phyloP scores from a whole-genome alignment of 345 rosid species.

The Mercurialis annua region DNA sequence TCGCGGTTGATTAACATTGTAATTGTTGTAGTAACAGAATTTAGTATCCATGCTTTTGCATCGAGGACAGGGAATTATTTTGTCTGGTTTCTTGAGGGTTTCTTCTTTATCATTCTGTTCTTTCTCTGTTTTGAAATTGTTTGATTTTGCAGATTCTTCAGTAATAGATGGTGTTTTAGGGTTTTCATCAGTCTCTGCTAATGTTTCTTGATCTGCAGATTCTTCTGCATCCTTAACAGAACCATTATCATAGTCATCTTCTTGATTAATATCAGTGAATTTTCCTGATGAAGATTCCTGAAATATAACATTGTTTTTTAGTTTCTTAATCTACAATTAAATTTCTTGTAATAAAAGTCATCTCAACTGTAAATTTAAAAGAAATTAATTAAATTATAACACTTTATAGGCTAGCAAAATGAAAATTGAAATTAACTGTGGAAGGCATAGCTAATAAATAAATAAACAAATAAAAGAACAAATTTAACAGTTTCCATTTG shows the following conservation, averaged over 20 bases:
- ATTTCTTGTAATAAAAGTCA: neutral
- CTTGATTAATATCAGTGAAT: slow-evolving; percentile 16
- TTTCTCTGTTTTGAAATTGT: slow-evolving; percentile 37
- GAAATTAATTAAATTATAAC: neutral
- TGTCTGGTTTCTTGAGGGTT: slow-evolving; percentile 36
- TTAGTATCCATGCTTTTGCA: slow-evolving; percentile 34
- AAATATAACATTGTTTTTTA: slow-evolving; percentile 17
- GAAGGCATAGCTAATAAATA: neutral
- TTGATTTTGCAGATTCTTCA: slow-evolving; percentile 46
- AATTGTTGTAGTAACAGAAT: slow-evolving; percentile 32
- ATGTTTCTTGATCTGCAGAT: slow-evolving; percentile 16
- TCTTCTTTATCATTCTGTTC: slow-evolving; percentile 44
- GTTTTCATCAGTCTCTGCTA: slow-evolving; percentile 28
- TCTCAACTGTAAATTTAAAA: neutral
- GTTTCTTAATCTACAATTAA: slow-evolving; percentile 5
- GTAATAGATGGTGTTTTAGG: slow-evolving; percentile 41
- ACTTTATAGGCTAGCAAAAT: neutral
- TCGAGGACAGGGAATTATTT: slow-evolving; percentile 31
- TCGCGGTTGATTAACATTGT: slow-evolving; percentile 30
- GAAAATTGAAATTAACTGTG: neutral
- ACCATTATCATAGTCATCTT: slow-evolving; percentile 19
- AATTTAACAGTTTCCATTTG: neutral
- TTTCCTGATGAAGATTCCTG: slow-evolving; percentile 37
- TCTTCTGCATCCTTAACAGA: slow-evolving; percentile 20
- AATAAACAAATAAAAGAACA: neutral